These are phyloP conservation scores for Cyphellophora europaea DNA, from an alignment of 2,329 filamentous ascomycete genomes.

Conservation along the genomic window DNA sequence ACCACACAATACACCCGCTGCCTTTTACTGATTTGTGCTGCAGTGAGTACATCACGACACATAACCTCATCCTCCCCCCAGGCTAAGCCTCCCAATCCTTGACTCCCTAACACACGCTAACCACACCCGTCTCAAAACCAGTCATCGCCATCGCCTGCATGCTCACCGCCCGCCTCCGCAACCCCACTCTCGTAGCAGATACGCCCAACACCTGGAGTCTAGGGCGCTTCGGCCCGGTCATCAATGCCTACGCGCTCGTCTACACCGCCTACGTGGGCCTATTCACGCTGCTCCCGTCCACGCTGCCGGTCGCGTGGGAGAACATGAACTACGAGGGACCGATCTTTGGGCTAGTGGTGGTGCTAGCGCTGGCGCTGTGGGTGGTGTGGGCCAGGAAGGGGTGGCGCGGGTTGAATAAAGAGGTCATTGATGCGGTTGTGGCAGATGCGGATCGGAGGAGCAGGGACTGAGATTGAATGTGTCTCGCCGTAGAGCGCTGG, in stretches of 20 bases:
- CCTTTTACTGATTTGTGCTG: too few relatives aligned
- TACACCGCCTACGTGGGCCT: constrained; percentile 23
- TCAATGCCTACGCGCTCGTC: constrained; percentile 27
- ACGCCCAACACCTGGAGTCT: constrained; percentile 6
- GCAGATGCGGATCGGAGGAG: constrained; percentile 9
- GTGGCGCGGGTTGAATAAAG: constrained; percentile 12
- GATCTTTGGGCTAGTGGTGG: constrained; percentile 20
- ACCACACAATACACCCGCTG: too few relatives aligned
- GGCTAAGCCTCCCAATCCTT: too few relatives aligned
- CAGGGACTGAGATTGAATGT: too few relatives aligned
- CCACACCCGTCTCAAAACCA: too few relatives aligned
- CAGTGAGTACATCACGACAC: too few relatives aligned
- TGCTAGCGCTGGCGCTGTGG: constrained; percentile 15
- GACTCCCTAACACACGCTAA: too few relatives aligned
- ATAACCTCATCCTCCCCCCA: too few relatives aligned
- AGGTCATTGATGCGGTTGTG: constrained; percentile 11
- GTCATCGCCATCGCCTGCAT: constrained; percentile 13
- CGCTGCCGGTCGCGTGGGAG: constrained; percentile 23
- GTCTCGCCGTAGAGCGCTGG: too few relatives aligned
- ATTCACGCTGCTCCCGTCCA: constrained; percentile 25
- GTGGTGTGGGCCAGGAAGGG: constrained; percentile 12
- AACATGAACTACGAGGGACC: constrained; percentile 31
- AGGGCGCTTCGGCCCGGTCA: constrained; percentile 20
- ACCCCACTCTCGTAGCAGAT: constrained; percentile 2
- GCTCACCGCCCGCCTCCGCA: constrained; percentile 17